Evolutionary conservation across 2,329 filamentous ascomycete genomes (phyloP).

Genomic region (Colletotrichum ledebouriae): DNA sequence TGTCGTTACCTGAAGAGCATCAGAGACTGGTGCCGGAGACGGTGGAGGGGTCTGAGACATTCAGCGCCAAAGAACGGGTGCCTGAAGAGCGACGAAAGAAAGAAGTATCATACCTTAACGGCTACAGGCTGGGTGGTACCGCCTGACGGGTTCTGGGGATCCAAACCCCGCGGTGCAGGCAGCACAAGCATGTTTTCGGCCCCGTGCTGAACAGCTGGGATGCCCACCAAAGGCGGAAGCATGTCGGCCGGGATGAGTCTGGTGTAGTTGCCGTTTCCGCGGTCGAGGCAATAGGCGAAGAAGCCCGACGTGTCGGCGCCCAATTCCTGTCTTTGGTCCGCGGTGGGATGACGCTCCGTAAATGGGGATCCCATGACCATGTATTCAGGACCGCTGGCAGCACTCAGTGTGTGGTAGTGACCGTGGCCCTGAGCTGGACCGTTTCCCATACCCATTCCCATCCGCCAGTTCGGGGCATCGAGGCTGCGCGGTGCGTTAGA

Average conservation of each 20-base stretch:
- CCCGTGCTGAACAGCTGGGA: slow-evolving; percentile 57
- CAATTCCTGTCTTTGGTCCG: slow-evolving; percentile 36
- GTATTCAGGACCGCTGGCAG: slow-evolving; percentile 22
- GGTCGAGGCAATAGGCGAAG: slow-evolving; percentile 66
- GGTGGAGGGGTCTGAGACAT: slow-evolving; percentile 45
- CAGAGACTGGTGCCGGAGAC: slow-evolving; percentile 46
- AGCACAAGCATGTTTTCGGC: slow-evolving; percentile 62
- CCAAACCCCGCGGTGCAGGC: slow-evolving; percentile 55
- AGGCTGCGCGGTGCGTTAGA: slow-evolving; percentile 16
- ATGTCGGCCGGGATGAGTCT: slow-evolving; percentile 68
- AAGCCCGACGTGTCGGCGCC: slow-evolving; percentile 46
- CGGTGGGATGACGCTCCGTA: slow-evolving; percentile 9
- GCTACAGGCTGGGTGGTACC: slow-evolving; percentile 52
- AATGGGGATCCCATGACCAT: slow-evolving; percentile 14
- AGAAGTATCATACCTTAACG: slow-evolving; percentile 54
- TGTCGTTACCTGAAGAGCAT: slow-evolving; percentile 52
- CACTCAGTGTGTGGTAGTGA: slow-evolving; percentile 51
- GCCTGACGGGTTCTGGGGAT: slow-evolving; percentile 54
- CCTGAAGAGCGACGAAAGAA: slow-evolving; percentile 17
- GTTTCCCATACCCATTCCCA: slow-evolving; percentile 4
- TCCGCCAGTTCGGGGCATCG: slow-evolving; percentile 35
- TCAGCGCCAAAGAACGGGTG: slow-evolving; percentile 47
- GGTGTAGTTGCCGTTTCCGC: slow-evolving; percentile 67
- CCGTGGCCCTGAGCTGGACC: slow-evolving; percentile 55
- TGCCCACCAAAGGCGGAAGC: slow-evolving; percentile 59